These are phyloP conservation scores for Metschnikowia matae DNA, from an alignment of 805 yeast genomes.

Conservation along the genomic window DNA sequence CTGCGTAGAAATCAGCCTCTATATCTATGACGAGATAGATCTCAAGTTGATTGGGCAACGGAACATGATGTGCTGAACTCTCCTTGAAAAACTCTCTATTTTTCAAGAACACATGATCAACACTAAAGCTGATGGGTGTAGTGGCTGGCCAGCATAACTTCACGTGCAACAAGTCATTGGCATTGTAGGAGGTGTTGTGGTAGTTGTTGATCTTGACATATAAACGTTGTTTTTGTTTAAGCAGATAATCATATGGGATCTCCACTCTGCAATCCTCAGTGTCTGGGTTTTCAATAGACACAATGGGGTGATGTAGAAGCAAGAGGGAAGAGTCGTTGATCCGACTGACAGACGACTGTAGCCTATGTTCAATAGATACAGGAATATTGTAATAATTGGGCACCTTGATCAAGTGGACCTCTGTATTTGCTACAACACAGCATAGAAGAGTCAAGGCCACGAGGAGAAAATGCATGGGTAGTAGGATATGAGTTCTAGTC, in stretches of 20 bases:
- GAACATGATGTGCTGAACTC: not conserved
- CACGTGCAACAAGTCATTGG: constrained; percentile 17
- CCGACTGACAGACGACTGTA: constrained; percentile 1
- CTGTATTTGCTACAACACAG: constrained; percentile 32
- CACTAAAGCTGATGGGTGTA: constrained; percentile 12
- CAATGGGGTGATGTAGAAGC: constrained; percentile 14
- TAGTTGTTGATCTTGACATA: constrained; percentile 35
- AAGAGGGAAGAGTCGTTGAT: constrained; percentile 14
- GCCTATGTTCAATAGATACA: constrained; percentile 6
- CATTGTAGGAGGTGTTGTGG: constrained; percentile 21
- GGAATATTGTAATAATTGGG: constrained; percentile 37
- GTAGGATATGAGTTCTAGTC: not conserved
- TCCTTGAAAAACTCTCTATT: constrained; percentile 5
- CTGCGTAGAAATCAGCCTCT: constrained; percentile 16
- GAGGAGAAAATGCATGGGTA: not conserved
- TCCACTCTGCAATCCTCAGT: constrained; percentile 3
- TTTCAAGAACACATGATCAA: constrained; percentile 11
- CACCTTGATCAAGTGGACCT: constrained; percentile 26
- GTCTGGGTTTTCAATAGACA: constrained; percentile 7
- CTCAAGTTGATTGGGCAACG: constrained; percentile 8
- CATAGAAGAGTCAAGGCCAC: not conserved
- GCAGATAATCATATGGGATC: constrained; percentile 13
- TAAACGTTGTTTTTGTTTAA: constrained; percentile 13
- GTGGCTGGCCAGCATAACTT: constrained; percentile 22
- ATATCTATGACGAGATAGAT: constrained; percentile 14